A percentile compares a stretch with the other conserved stretches of the same genome.
phyloP scores from a whole-genome alignment of 129 eudicot genomes.

The Heracleum sosnowskyi region DNA sequence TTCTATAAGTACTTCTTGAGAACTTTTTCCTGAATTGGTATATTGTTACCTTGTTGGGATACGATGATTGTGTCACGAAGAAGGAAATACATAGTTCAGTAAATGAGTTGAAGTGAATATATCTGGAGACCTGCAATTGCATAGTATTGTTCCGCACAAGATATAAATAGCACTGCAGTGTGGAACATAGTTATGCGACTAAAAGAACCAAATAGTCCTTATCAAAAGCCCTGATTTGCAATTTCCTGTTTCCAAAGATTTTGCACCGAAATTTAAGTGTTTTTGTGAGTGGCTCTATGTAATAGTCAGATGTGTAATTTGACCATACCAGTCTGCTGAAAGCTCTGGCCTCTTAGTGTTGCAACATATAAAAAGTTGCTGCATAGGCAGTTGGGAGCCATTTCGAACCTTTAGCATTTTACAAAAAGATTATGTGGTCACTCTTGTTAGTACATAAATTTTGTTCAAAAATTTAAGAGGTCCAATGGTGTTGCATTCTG shows the following conservation, averaged over 20 bases:
- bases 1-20: background rate
- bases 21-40: background rate
- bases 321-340: background rate
- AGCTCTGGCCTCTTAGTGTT: background rate
- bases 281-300: background rate
- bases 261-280: background rate
- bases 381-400: background rate
- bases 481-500: background rate
- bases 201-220: background rate
- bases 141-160: background rate
- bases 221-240: background rate
- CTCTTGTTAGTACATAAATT: background rate
- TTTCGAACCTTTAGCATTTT: background rate
- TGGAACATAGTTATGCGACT: background rate
- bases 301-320: background rate
- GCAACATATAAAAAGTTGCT: background rate
- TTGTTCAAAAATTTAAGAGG: background rate
- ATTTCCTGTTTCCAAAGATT: background rate
- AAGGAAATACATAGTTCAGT: background rate
- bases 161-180: background rate
- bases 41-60: background rate
- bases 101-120: background rate
- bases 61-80: background rate
- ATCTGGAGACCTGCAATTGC: background rate
- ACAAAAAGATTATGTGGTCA: background rate